Base-by-base conservation (phyloP, 352 stramenopile genomes). In the Phytophthora citricola region DNA sequence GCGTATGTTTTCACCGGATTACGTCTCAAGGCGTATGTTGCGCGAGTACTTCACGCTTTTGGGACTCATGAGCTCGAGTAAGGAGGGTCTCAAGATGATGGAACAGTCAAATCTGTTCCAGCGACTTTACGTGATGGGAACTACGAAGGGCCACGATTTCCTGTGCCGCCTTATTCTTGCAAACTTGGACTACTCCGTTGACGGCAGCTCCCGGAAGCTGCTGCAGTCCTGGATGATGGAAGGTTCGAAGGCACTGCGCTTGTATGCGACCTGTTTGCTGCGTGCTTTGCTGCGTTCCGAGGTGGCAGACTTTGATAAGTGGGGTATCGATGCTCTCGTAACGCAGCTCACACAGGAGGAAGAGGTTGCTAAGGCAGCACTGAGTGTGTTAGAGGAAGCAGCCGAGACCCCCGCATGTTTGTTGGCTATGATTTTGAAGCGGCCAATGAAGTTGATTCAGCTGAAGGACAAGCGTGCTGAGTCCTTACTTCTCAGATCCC, bases 71-170 rank as follows among this genome's bases (percentile, higher is more conserved):
- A 96, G 89, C 60, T 96, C 89, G 15, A 95, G 87, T 58, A 91
- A 89, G 48, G 89, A 96, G 80, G 89, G 89, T 0, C 64, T 96
- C 26, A 95, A 95, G 58, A 95, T 96, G 87, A 95, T 96, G 89
- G 84, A 95, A 61, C 86, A 95, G 63, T 94, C 86, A 4, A 94
- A 94, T n/a, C 58, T 96, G n/a, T 96, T 96, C 61, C 81, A 92
- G 58, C 75, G 87, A 2, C 64, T 96, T 12, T 91, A 94, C 38
- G 87, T 94, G 12, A 93, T 96, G 85, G 89, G 89, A 10, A 94
- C 83, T 7, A 91, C 82, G 9, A 94, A 94, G 66, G 89, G 89
- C 29, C 89, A 96, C 63, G 87, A 96, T 54, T 96, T 96, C 47
- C 51, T 96, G n/a, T 95, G 89, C 51, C 84, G 89, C 2, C 66